Evolutionary conservation across 352 stramenopile genomes (phyloP).

Genomic region (Albugo candida): DNA sequence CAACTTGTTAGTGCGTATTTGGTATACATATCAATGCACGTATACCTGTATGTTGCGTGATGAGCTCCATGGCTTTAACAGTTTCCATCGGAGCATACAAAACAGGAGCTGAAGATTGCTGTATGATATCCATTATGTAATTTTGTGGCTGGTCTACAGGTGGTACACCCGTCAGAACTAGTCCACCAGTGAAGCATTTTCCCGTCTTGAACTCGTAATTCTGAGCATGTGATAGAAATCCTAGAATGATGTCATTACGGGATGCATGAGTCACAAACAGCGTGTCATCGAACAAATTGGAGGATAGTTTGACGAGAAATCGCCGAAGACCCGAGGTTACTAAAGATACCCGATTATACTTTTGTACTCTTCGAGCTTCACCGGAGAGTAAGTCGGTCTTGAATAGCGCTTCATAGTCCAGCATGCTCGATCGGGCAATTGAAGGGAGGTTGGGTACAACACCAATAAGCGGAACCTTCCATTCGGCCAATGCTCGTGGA

Average conservation of each 20-base stretch:
- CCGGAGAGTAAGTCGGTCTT: constrained; percentile 37
- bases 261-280: constrained; percentile 81
- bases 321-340: constrained; percentile 70
- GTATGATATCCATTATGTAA: constrained; percentile 63
- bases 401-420: constrained; percentile 82
- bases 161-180: constrained; percentile 76
- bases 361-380: constrained; percentile 33
- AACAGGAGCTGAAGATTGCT: constrained; percentile 30
- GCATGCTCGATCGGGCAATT: constrained; percentile 65
- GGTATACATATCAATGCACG: not conserved
- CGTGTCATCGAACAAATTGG: constrained; percentile 47
- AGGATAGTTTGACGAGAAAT: constrained; percentile 70
- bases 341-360: constrained; percentile 58
- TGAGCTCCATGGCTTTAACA: constrained; percentile 65
- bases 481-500: constrained; percentile 59
- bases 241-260: constrained; percentile 81
- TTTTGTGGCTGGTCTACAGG: constrained; percentile 51
- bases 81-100: constrained; percentile 64
- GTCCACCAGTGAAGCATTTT: constrained; percentile 47
- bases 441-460: constrained; percentile 62
- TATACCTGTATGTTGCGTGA: constrained; percentile 58
- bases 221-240: constrained; percentile 61
- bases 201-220: constrained; percentile 52
- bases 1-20: not conserved
- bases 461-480: constrained; percentile 62